Percentiles rank a stretch among this genome's conserved stretches.
These are phyloP conservation scores for Sphenostylis stenocarpa DNA, from an alignment of 306 rosid species.

Conservation along the genomic window DNA sequence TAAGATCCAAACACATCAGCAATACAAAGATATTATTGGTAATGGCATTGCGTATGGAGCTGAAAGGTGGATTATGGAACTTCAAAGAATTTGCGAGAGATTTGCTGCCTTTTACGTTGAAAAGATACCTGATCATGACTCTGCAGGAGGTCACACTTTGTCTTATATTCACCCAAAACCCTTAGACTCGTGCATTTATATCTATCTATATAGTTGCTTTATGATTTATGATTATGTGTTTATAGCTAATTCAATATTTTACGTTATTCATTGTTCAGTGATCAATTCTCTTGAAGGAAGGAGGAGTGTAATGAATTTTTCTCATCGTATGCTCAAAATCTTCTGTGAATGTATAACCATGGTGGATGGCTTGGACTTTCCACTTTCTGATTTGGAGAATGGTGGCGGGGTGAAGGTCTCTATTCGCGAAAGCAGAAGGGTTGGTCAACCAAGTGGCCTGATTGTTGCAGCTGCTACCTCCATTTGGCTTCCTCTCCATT, in stretches of 20 bases:
- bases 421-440: slow-evolving; percentile 27
- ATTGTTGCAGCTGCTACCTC: slow-evolving; percentile 54
- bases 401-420: slow-evolving; percentile 49
- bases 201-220: neutral
- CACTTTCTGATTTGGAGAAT: slow-evolving; percentile 38
- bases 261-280: slow-evolving; percentile 31
- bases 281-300: slow-evolving; percentile 45
- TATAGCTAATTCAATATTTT: neutral
- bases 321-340: slow-evolving; percentile 62
- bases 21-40: slow-evolving; percentile 50
- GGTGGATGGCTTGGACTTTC: slow-evolving; percentile 47
- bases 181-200: neutral
- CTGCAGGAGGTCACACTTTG: slow-evolving; percentile 43
- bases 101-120: slow-evolving; percentile 5
- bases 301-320: slow-evolving; percentile 48
- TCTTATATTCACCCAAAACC: neutral
- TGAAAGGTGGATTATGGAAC: slow-evolving; percentile 60
- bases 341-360: slow-evolving; percentile 57
- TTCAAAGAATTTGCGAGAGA: slow-evolving; percentile 69
- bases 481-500: slow-evolving; percentile 61
- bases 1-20: slow-evolving; percentile 46
- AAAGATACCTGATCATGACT: slow-evolving; percentile 24
- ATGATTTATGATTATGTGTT: neutral
- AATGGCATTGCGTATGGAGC: slow-evolving; percentile 61
- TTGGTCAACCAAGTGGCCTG: slow-evolving; percentile 58